phyloP scores from a whole-genome alignment of 495 filamentous ascomycete genomes.

The Neurospora tetraspora region DNA sequence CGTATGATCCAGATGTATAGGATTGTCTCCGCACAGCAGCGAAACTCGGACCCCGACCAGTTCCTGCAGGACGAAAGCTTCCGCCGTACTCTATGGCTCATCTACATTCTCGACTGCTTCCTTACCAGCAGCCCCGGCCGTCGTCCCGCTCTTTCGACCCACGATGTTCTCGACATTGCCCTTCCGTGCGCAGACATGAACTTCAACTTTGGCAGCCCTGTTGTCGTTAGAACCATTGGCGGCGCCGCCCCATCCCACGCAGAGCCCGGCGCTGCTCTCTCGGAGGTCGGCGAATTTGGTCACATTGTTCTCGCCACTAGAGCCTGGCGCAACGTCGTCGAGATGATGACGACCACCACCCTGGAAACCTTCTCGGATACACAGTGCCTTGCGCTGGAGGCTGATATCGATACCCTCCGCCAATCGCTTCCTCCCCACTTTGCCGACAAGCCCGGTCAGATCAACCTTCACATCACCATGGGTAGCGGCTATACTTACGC shows the following conservation, averaged over 20 bases:
- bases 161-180: constrained; percentile 36
- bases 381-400: constrained; percentile 31
- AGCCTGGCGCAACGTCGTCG: constrained; percentile 41
- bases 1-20: constrained; percentile 45
- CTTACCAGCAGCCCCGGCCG: constrained; percentile 44
- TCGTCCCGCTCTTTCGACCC: constrained; percentile 34
- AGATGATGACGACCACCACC: constrained; percentile 40
- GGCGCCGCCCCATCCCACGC: constrained; percentile 28
- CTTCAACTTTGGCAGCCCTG: constrained; percentile 39
- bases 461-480: constrained; percentile 44
- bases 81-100: constrained; percentile 41
- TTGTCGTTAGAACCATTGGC: constrained; percentile 34
- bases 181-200: constrained; percentile 41
- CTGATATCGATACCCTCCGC: constrained; percentile 35
- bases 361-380: constrained; percentile 35
- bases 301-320: constrained; percentile 42
- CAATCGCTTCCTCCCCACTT: constrained; percentile 37
- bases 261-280: constrained; percentile 21
- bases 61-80: constrained; percentile 43
- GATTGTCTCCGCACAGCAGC: constrained; percentile 35
- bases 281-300: constrained; percentile 40
- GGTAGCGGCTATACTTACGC: constrained; percentile 42
- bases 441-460: constrained; percentile 39
- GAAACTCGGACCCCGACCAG: constrained; percentile 33
- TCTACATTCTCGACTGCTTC: constrained; percentile 44